Evolutionary conservation across 2,329 filamentous ascomycete genomes (phyloP), one percentile per base, ranked within the genome.

Genomic region (Stachybotrys elegans): DNA sequence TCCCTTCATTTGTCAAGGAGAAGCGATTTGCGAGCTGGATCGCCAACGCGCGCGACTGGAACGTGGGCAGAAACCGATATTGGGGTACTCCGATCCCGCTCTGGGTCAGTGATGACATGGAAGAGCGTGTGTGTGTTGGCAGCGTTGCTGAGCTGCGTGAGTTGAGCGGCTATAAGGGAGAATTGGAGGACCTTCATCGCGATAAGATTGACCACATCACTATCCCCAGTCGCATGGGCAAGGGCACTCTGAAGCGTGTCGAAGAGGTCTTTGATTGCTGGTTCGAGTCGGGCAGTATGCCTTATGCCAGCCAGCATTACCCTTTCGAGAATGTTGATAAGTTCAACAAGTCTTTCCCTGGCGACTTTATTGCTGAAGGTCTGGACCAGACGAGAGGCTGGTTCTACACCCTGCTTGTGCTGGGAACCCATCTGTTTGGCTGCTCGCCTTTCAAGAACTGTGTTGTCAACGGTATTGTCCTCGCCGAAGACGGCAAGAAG

Each of bases 251-350:
- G 49, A 83, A 78, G 56, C 83, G 91, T 53, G 78, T 93, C 9
- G 84, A 89, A 42, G 90, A 95, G 62, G 88, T 96, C 5, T 95
- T 96, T 56, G 91, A 96, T 68, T 96, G 91, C 62, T 96, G 91
- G 90, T 95, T 95, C 51, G 91, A 96, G 66, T 95, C 90, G 35
- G 91, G 91, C 48, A 91, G 86, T 60, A 96, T 96, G 91, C 91
- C 91, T 3, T 96, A 95, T 60, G 87, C 88, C 34, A 90, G 85
- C 52, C 81, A 86, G 50, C 91, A 96, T 63, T 96, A 94, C 60
- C 91, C 91, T 6, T 96, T 96, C 59, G 86, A 92, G 67, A 93
- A 93, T 58, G 79, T 83, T 54, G 87, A 91, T 9, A 78, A 83
- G 47, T 92, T 95, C 51, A 76, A 90, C 54, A 78, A 83, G 51